A percentile compares a stretch with the other conserved stretches of the same genome.
phyloP scores from a whole-genome alignment of 805 yeast genomes.

The Pichia californica region DNA sequence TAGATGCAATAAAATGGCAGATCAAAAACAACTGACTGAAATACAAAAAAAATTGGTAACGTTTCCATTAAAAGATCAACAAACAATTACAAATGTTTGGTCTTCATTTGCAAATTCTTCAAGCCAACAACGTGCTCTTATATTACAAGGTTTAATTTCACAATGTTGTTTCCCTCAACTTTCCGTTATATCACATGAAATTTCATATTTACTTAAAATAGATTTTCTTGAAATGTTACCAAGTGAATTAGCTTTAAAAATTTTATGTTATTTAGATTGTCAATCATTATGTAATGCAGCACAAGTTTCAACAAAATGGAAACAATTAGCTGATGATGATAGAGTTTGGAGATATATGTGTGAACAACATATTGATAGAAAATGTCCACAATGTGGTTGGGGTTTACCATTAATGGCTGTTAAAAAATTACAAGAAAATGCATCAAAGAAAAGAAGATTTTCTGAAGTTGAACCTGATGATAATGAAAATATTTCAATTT shows the following conservation, averaged over 20 bases:
- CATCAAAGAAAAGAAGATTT: constrained; percentile 19
- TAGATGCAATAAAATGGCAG: constrained; percentile 63
- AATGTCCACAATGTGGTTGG: constrained; percentile 99
- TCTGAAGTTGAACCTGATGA: constrained; percentile 22
- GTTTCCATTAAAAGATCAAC: constrained; percentile 65
- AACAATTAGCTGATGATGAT: constrained; percentile 87
- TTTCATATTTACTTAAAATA: constrained; percentile 71
- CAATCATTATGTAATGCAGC: constrained; percentile 91
- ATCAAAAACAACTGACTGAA: constrained; percentile 54
- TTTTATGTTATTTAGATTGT: constrained; percentile 86
- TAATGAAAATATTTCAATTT: constrained; percentile 11
- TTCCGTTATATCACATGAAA: constrained; percentile 76
- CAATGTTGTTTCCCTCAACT: constrained; percentile 96
- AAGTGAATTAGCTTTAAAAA: constrained; percentile 74
- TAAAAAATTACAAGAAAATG: constrained; percentile 41
- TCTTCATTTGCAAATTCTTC: constrained; percentile 74
- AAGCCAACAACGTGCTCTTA: constrained; percentile 59
- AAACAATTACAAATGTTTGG: constrained; percentile 79
- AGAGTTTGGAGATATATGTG: constrained; percentile 98
- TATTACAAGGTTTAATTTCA: constrained; percentile 73
- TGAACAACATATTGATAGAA: constrained; percentile 94
- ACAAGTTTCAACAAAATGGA: constrained; percentile 85
- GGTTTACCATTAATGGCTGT: constrained; percentile 92
- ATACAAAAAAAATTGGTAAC: constrained; percentile 53
- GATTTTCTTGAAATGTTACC: constrained; percentile 87